Evolutionary conservation across 1,284 basidiomycete species (phyloP), one percentile per base, ranked within the genome.

Genomic region (Afroboletus lepidellus): DNA sequence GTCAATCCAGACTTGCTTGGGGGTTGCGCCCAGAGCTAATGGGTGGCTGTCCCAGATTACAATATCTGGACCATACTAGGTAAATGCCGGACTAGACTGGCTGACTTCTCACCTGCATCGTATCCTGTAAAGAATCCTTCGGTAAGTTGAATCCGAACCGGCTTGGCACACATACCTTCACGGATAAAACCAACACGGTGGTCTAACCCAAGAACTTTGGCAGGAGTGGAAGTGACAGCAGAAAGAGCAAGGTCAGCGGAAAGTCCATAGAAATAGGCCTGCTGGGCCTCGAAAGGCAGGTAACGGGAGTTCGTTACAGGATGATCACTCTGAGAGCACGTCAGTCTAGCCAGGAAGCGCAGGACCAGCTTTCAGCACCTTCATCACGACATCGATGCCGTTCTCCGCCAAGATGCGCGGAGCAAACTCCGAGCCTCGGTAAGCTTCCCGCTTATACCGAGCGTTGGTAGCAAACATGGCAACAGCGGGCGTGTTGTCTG

Each of bases 371-470:
- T 39, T 29, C 21, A 56, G 36, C 34, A 84, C 84, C 82, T 92
- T 92, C 83, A 91, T 85, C 16, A 86, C 80, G 4, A 96, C 87
- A 32, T 79, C 75, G 24, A 95, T 70, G 2, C 85, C 87, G 47
- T 84, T 79, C 42, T 94, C 85, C 0, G 85, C 76, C 18, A 96
- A 74, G 46, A 97, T 85, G 39, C 84, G 81, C 16, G 91, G 81
- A 0, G 93, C 90, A 67, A 89, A 96, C 60, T 94, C 90, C 3
- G 89, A 88, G 4, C 87, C 91, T 27, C 92, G 78, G 70, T 88
- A 95, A 0, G 90, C 81, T 64, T 95, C 92, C 12, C 88, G 83
- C 70, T 95, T 95, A 71, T 91, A 94, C 48, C 88, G 78, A 20
- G 68, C 69, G 9, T 74, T 53, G 37, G 85, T 87, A 3, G 87